phyloP scores from a whole-genome alignment of 768 basidiomycete genomes.

The Boletus subparvulus region DNA sequence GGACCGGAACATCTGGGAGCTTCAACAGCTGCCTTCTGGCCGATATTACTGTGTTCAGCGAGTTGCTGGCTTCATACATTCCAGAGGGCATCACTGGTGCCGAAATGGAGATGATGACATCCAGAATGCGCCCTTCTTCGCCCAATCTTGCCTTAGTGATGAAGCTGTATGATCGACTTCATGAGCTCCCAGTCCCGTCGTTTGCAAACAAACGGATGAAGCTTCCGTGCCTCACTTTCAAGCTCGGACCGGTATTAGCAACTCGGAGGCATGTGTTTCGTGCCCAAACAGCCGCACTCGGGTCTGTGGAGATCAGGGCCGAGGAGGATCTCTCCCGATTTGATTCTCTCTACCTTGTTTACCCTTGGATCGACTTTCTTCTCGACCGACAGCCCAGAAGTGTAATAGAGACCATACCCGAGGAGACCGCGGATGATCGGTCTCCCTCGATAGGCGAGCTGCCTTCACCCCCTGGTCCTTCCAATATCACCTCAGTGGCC shows the following conservation, averaged over 20 bases:
- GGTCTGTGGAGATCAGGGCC: not conserved
- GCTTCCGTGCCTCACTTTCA: slow-evolving; percentile 7
- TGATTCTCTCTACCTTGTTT: no score
- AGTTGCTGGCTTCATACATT: not conserved
- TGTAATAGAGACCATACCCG: not conserved
- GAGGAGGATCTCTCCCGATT: no score
- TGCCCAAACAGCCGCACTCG: not conserved
- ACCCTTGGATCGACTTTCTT: no score
- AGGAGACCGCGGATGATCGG: not conserved
- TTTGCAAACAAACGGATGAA: not conserved
- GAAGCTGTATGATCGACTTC: not conserved
- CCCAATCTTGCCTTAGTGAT: not conserved
- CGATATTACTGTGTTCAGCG: not conserved
- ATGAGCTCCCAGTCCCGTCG: not conserved
- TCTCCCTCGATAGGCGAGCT: not conserved
- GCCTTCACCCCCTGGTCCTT: no score
- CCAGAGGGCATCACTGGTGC: not conserved
- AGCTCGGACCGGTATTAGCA: not conserved
- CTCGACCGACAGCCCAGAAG: no score
- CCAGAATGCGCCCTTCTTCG: not conserved
- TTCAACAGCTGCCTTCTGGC: slow-evolving; percentile 6
- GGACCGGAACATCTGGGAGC: not conserved
- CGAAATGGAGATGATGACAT: not conserved
- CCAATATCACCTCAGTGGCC: no score
- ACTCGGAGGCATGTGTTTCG: not conserved